Percentiles rank a stretch among this genome's conserved stretches.
Conservation (phyloP, 1,284 basidiomycete species). For the Anthracocystis panici-leucophaei region DNA sequence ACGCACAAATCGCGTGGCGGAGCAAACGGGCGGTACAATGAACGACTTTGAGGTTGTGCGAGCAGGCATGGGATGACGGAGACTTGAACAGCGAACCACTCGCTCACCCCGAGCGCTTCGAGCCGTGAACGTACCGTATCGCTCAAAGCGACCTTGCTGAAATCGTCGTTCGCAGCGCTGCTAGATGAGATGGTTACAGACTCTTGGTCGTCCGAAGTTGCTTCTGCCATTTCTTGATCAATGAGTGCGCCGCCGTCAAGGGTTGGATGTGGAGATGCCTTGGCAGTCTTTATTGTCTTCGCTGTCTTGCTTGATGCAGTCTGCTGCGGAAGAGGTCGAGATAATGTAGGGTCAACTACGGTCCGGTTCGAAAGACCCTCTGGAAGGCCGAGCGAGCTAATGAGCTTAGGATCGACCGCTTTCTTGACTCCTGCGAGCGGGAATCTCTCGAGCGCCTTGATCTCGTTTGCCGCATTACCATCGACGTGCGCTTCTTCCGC, state of each 20-base stretch:
- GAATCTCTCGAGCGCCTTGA: conserved; percentile 33
- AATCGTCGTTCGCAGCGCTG: conserved; percentile 22
- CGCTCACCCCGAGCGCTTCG: conserved; percentile 55
- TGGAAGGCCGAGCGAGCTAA: conserved; percentile 61
- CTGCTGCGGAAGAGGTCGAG: conserved; percentile 32
- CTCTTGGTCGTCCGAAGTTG: conserved; percentile 15
- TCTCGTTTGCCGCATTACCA: conserved; percentile 7
- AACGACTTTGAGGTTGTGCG: conserved; percentile 63
- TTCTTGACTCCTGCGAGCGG: conserved; percentile 45
- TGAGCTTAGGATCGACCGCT: conserved; percentile 43
- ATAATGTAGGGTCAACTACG: conserved; percentile 51
- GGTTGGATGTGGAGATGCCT: background rate
- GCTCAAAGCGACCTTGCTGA: conserved; percentile 41
- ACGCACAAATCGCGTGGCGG: conserved; percentile 87
- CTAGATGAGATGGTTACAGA: conserved; percentile 14
- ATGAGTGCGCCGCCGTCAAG: conserved; percentile 5
- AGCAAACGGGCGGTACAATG: conserved; percentile 79
- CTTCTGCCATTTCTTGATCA: conserved; percentile 23
- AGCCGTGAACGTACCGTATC: conserved; percentile 48
- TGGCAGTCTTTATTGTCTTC: background rate
- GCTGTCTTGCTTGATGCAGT: conserved; percentile 12
- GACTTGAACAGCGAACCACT: conserved; percentile 78
- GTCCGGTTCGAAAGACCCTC: conserved; percentile 53
- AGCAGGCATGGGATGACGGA: conserved; percentile 83
- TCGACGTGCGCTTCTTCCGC: background rate